Conservation (phyloP, 768 basidiomycete genomes). For the Plicaturopsis crispa region DNA sequence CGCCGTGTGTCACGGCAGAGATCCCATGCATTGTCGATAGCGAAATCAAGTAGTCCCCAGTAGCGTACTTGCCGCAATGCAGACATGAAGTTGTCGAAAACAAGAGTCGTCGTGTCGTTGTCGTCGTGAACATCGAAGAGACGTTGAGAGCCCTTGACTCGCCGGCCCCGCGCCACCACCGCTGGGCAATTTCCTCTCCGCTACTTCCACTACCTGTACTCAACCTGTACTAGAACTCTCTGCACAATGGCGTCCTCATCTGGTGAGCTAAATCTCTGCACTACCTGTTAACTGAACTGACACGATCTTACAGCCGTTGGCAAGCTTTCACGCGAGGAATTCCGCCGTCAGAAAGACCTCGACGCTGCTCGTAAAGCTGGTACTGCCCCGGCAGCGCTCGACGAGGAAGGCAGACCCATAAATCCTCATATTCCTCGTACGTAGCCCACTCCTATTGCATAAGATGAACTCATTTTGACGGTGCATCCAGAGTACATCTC, state of each 20-base stretch:
- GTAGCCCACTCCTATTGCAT: constrained; percentile 23
- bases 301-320: constrained; percentile 35
- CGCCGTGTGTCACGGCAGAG: constrained; percentile 1
- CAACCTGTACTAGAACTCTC: neutral
- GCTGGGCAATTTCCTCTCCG: neutral
- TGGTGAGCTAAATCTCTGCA: constrained; percentile 18
- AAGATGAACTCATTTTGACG: constrained; percentile 1
- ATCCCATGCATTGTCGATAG: neutral
- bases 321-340: constrained; percentile 92
- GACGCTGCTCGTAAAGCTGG: constrained; percentile 98
- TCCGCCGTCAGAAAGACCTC: constrained; percentile 90
- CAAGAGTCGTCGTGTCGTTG: constrained; percentile 9
- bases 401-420: constrained; percentile 92
- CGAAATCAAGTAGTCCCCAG: neutral
- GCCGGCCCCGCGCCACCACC: constrained; percentile 5
- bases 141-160: constrained; percentile 2
- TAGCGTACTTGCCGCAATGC: constrained; percentile 10
- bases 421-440: constrained; percentile 99
- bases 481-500: constrained; percentile 81
- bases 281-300: neutral
- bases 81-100: constrained; percentile 9
- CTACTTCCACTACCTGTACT: neutral
- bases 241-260: constrained; percentile 33
- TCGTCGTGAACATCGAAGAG: constrained; percentile 6
- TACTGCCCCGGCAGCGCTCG: constrained; percentile 92